A percentile compares a stretch with the other conserved stretches of the same genome.
Conservation (phyloP, 805 yeast genomes). For the Saturnispora sanitii region DNA sequence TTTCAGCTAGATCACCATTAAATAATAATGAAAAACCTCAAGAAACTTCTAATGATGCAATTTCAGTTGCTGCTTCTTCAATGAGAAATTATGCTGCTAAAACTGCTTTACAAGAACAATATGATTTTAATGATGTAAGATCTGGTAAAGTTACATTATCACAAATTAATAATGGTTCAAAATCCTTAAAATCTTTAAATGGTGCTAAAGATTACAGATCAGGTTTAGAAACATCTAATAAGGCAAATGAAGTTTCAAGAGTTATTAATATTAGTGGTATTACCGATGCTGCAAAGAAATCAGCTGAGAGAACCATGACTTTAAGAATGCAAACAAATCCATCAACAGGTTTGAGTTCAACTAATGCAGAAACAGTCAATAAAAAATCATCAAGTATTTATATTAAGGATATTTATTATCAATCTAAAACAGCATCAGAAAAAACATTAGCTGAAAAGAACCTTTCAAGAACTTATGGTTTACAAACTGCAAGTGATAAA, state of each 20-base stretch:
- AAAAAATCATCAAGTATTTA: slow-evolving; percentile 20
- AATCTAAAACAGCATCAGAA: slow-evolving; percentile 10
- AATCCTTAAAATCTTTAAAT: slow-evolving; percentile 13
- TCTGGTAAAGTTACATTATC: slow-evolving; percentile 30
- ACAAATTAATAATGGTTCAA: slow-evolving; percentile 16
- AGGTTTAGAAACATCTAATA: slow-evolving; percentile 21
- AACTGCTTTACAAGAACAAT: slow-evolving; percentile 30
- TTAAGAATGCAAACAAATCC: slow-evolving; percentile 35
- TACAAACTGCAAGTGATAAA: slow-evolving; percentile 32
- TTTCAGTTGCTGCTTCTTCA: slow-evolving; percentile 27
- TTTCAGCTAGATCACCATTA: slow-evolving; percentile 26
- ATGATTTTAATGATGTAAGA: slow-evolving; percentile 35
- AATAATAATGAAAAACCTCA: slow-evolving; percentile 26
- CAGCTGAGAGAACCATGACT: slow-evolving; percentile 36
- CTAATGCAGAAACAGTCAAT: slow-evolving; percentile 18
- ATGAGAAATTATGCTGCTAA: slow-evolving; percentile 23
- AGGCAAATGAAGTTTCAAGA: slow-evolving; percentile 24
- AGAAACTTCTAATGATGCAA: slow-evolving; percentile 30
- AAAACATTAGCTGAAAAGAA: slow-evolving; percentile 7
- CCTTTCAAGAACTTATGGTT: slow-evolving; percentile 24
- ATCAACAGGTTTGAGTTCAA: slow-evolving; percentile 25
- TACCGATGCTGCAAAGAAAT: slow-evolving; percentile 25
- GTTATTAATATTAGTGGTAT: slow-evolving; percentile 24
- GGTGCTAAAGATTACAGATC: slow-evolving; percentile 18
- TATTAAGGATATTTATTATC: slow-evolving; percentile 12